These are phyloP conservation scores for Rutstroemia sp. DNA, from an alignment of 2,329 filamentous ascomycete species.

Conservation along the genomic window DNA sequence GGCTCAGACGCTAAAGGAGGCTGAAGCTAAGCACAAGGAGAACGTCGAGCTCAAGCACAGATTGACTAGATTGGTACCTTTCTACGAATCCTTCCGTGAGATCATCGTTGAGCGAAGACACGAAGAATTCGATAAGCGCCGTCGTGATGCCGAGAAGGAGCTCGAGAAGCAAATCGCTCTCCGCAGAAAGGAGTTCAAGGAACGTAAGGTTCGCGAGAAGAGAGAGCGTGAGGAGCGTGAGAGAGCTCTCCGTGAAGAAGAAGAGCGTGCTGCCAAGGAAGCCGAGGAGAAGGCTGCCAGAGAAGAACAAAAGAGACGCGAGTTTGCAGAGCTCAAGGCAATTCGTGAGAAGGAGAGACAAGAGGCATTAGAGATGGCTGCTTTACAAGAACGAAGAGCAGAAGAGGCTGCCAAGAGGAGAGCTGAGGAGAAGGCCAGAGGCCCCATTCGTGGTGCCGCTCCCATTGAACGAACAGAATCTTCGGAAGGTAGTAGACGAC, in stretches of 20 bases:
- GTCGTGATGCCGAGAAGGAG: slow-evolving; percentile 84
- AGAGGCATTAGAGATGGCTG: slow-evolving; percentile 57
- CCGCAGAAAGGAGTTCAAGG: slow-evolving; percentile 82
- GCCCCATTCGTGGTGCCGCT: slow-evolving; percentile 32
- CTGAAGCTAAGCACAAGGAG: slow-evolving; percentile 84
- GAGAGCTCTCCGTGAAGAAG: slow-evolving; percentile 69
- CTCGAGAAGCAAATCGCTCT: slow-evolving; percentile 84
- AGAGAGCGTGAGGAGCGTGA: slow-evolving; percentile 80
- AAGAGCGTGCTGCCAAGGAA: slow-evolving; percentile 73
- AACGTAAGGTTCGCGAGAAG: slow-evolving; percentile 75
- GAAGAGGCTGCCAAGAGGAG: slow-evolving; percentile 78
- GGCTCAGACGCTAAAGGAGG: slow-evolving; percentile 67
- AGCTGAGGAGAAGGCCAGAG: slow-evolving; percentile 45
- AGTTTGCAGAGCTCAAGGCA: slow-evolving; percentile 59
- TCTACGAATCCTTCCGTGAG: slow-evolving; percentile 77
- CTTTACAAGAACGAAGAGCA: slow-evolving; percentile 72
- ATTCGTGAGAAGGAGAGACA: slow-evolving; percentile 60
- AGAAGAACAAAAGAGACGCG: slow-evolving; percentile 72
- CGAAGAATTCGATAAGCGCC: slow-evolving; percentile 92
- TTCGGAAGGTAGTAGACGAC: slow-evolving; percentile 13
- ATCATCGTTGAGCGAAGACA: slow-evolving; percentile 80
- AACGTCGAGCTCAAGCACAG: slow-evolving; percentile 91
- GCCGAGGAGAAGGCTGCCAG: slow-evolving; percentile 76
- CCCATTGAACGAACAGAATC: slow-evolving; percentile 33
- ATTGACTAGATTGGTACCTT: slow-evolving; percentile 73